A percentile compares a stretch with the other conserved stretches of the same genome.
These are phyloP conservation scores for Kalanchoe fedtschenkoi DNA, from an alignment of 164 flowering plant species.

Conservation along the genomic window DNA sequence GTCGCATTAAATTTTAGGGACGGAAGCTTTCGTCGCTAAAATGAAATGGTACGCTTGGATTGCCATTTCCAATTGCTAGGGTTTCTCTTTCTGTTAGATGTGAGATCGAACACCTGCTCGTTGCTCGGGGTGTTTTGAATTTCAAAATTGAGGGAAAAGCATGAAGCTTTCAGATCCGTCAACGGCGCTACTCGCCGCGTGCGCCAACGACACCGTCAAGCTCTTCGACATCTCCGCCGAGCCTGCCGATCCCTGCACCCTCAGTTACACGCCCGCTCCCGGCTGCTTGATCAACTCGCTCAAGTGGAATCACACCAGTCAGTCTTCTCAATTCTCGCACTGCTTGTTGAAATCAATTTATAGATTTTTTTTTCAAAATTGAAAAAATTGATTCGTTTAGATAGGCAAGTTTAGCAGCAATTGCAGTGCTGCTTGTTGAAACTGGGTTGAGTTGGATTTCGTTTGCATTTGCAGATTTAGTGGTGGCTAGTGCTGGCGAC, in stretches of 20 bases:
- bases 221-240: constrained; percentile 64
- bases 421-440: not conserved
- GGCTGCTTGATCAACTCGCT: constrained; percentile 67
- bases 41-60: too few relatives aligned
- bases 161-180: constrained; percentile 54
- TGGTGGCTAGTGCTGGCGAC: constrained; percentile 95
- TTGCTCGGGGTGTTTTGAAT: not conserved
- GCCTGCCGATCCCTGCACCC: constrained; percentile 74
- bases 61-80: too few relatives aligned
- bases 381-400: not conserved
- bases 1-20: too few relatives aligned
- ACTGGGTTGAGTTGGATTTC: not conserved
- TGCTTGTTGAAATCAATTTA: not conserved
- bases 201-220: constrained; percentile 85
- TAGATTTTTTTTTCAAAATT: not conserved
- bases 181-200: constrained; percentile 52
- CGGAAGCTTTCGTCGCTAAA: too few relatives aligned
- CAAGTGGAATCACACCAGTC: constrained; percentile 99
- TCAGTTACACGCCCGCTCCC: constrained; percentile 76
- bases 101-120: too few relatives aligned
- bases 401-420: too few relatives aligned
- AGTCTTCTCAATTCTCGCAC: constrained; percentile 5
- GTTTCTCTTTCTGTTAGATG: too few relatives aligned
- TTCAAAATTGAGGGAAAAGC: not conserved
- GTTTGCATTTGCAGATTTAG: constrained; percentile 54